These are phyloP conservation scores for Cymbopogon flexuosus DNA, from an alignment of 202 grass and related monocot genomes.

Conservation along the genomic window DNA sequence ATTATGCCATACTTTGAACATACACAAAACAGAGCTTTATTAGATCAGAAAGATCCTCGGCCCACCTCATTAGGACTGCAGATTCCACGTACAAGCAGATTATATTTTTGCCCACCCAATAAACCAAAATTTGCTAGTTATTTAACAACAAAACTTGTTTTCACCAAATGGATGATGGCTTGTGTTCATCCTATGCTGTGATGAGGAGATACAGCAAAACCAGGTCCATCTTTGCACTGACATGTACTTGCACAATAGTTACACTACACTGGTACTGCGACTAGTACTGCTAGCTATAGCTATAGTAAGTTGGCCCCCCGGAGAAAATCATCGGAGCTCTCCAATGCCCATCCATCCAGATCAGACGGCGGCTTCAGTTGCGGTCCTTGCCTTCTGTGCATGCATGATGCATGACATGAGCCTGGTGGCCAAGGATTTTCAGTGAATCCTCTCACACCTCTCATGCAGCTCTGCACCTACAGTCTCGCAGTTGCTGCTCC, in stretches of 20 bases:
- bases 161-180: slow-evolving; percentile 25
- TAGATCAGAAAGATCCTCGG: background rate
- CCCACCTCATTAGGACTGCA: background rate
- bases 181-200: slow-evolving; percentile 3
- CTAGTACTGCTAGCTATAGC: slow-evolving; percentile 23
- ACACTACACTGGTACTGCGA: slow-evolving; percentile 24
- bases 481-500: slow-evolving; percentile 1
- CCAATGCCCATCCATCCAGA: background rate
- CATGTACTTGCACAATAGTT: slow-evolving; percentile 46
- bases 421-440: background rate
- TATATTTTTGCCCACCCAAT: background rate
- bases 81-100: background rate
- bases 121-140: slow-evolving; percentile 5
- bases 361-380: background rate
- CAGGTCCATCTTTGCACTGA: slow-evolving; percentile 39
- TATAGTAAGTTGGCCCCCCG: slow-evolving; percentile 26
- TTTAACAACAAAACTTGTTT: slow-evolving; percentile 5
- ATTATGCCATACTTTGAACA: background rate
- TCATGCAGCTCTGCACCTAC: background rate
- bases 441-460: slow-evolving; percentile 30
- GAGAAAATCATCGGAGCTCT: background rate
- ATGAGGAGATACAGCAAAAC: slow-evolving; percentile 22
- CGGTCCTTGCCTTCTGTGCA: slow-evolving; percentile 37
- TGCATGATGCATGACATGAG: slow-evolving; percentile 23
- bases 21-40: slow-evolving; percentile 1